These are phyloP conservation scores for Primulina eburnea DNA, from an alignment of 257 asterid genomes.

Conservation along the genomic window DNA sequence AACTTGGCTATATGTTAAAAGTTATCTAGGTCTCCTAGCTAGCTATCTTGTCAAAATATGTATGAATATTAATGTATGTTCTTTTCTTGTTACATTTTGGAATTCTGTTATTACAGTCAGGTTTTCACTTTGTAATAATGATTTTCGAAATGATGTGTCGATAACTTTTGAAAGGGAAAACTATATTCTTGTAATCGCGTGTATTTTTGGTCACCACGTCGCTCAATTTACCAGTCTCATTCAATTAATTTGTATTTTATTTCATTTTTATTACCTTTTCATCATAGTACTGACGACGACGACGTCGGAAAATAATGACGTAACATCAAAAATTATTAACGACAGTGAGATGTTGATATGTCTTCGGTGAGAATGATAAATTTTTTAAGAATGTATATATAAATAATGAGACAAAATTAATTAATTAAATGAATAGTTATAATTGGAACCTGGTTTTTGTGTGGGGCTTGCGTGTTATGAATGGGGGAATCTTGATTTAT, in stretches of 20 bases:
- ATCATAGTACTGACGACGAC: too few species aligned
- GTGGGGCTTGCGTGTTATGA: constrained; percentile 10
- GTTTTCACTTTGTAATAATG: constrained; percentile 5
- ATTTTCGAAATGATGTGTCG: not conserved
- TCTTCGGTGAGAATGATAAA: too few species aligned
- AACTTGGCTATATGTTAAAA: not conserved
- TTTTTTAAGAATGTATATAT: too few species aligned
- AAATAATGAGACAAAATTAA: too few species aligned
- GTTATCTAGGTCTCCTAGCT: not conserved
- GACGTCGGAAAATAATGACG: too few species aligned
- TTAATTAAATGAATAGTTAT: not conserved
- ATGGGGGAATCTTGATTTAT: not conserved
- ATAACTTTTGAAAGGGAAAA: not conserved
- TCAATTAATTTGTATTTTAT: too few species aligned
- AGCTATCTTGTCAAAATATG: constrained; percentile 1
- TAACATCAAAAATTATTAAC: too few species aligned
- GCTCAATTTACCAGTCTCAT: too few species aligned
- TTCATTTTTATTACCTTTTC: too few species aligned
- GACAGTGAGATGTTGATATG: too few species aligned
- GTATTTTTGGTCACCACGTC: too few species aligned
- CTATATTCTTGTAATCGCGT: too few species aligned
- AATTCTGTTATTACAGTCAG: constrained; percentile 30
- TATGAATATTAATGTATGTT: constrained; percentile 5
- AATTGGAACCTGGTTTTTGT: not conserved
- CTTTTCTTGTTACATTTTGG: not conserved